Conservation (phyloP, 2,329 filamentous ascomycete species). For the Mycosphaerella arachidis region DNA sequence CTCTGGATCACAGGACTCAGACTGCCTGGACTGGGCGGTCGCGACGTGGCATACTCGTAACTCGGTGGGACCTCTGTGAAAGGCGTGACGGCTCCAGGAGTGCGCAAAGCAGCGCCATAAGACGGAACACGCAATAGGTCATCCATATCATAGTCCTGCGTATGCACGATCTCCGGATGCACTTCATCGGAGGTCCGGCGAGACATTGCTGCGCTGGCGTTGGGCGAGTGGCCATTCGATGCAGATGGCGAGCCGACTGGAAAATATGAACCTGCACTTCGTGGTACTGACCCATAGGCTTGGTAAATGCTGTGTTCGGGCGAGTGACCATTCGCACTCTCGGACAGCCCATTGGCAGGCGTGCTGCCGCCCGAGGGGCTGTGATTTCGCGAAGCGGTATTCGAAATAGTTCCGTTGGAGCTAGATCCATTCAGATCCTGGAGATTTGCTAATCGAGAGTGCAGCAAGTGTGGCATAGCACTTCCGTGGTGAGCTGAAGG, state of each 20-base stretch:
- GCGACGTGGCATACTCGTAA: conserved; percentile 44
- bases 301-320: conserved; percentile 17
- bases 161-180: conserved; percentile 17
- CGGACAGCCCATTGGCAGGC: conserved; percentile 23
- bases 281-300: conserved; percentile 7
- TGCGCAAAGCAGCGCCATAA: conserved; percentile 48
- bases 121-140: conserved; percentile 47
- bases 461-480: conserved; percentile 59
- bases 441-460: conserved; percentile 61
- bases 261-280: conserved; percentile 21
- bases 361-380: conserved; percentile 32
- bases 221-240: conserved; percentile 21
- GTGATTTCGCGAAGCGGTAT: conserved; percentile 24
- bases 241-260: conserved; percentile 9
- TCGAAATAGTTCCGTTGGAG: conserved; percentile 23
- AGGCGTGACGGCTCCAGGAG: conserved; percentile 39
- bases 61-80: conserved; percentile 40
- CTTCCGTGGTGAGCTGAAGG: conserved; percentile 38
- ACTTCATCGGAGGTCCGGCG: conserved; percentile 33
- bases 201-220: conserved; percentile 30
- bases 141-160: conserved; percentile 42
- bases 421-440: conserved; percentile 36
- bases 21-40: conserved; percentile 32
- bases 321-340: conserved; percentile 16
- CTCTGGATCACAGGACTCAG: conserved; percentile 18